Evolutionary conservation across 345 rosid genomes (phyloP), one percentile per base, ranked within the genome.

Genomic region (Mercurialis annua): DNA sequence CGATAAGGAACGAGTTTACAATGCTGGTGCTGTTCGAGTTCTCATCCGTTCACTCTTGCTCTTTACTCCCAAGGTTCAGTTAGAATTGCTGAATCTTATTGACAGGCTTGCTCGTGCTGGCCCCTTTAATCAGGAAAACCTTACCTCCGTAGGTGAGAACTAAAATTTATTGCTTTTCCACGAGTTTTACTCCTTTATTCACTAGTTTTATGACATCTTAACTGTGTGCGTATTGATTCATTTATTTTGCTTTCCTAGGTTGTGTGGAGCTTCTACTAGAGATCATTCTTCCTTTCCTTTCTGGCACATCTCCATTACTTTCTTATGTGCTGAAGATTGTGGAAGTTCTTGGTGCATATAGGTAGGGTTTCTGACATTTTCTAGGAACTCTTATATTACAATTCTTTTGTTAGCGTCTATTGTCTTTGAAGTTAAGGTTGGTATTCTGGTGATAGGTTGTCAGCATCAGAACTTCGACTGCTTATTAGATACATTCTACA

Each of bases 191-290:
- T 36, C 23, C 49, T 21, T 48, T 59, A 50, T 57, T 47, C 27
- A 36, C 33, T 15, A 43, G 20, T n/a, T 14, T 12, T 26, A 9
- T 59, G 36, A 36, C 62, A 30, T 64, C 50, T 72, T 31, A 62
- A 20, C 56, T 40, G 43, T 38, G 63, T 61, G 14, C 16, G 57
- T 48, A 34, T 71, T 55, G 24, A 30, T 76, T 71, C 78, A 50
- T 50, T 78, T 71, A 65, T 71, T 59, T 72, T 67, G 54, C 64
- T 76, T 62, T 68, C 78, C 34, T 67, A 94, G 99, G 97, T 71
- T 95, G 99, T 44, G 92, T 92, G 80, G 98, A 95, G 70, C 96
- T 95, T 76, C 71, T 95, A 55, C 73, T 95, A 86, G 97, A 90
- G 84, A 92, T 81, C 31, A 87, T 95, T 75, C 87, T 79, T 64